Evolutionary conservation across 495 filamentous ascomycete genomes (phyloP).

Genomic region (Talaromyces trachyspermus): DNA sequence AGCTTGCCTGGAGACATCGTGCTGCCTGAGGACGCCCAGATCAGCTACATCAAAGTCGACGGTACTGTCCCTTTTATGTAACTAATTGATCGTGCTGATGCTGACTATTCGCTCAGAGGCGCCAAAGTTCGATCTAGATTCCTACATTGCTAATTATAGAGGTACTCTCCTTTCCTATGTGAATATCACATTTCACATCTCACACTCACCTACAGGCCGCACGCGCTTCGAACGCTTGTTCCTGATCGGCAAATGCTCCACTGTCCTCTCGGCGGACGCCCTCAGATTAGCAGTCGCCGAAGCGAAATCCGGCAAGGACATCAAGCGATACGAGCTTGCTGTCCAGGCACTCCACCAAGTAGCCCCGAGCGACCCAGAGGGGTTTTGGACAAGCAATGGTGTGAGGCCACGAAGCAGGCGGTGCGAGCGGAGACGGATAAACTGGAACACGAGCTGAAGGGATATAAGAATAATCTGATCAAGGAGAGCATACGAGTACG

Average conservation of each 20-base stretch:
- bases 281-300: slow-evolving; percentile 69
- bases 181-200: not conserved
- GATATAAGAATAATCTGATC: slow-evolving; percentile 95
- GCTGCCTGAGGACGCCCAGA: not conserved
- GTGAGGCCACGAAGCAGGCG: slow-evolving; percentile 50
- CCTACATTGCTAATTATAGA: slow-evolving; percentile 84
- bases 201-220: slow-evolving; percentile 42
- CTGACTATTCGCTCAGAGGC: slow-evolving; percentile 51
- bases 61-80: slow-evolving; percentile 20
- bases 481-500: slow-evolving; percentile 93
- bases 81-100: no score
- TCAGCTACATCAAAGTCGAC: slow-evolving; percentile 21
- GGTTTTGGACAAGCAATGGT: slow-evolving; percentile 60
- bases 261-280: slow-evolving; percentile 70
- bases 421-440: slow-evolving; percentile 62
- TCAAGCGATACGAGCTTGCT: slow-evolving; percentile 60
- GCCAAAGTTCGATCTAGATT: slow-evolving; percentile 89
- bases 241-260: slow-evolving; percentile 71
- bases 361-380: slow-evolving; percentile 61
- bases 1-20: not conserved
- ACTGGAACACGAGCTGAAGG: slow-evolving; percentile 74
- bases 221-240: slow-evolving; percentile 73
- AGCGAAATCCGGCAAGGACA: slow-evolving; percentile 71
- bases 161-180: slow-evolving; percentile 41
- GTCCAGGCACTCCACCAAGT: slow-evolving; percentile 54